Conservation (phyloP, 306 rosid species). For the Datisca glomerata region DNA sequence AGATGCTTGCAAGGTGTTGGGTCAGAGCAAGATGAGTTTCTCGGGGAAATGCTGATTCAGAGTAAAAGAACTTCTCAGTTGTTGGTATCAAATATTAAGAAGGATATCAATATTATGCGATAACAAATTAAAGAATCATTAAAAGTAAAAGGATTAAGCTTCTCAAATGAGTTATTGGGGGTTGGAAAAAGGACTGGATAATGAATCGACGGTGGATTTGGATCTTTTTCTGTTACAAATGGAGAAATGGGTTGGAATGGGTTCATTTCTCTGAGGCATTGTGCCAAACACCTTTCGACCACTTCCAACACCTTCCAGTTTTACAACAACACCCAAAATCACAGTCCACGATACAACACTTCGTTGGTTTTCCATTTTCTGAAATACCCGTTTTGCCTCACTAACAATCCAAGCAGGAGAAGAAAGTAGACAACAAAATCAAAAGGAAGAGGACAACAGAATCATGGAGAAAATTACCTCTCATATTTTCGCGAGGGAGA, state of each 20-base stretch:
- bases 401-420: too few relatives aligned
- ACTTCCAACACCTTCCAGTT: constrained; percentile 43
- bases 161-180: too few relatives aligned
- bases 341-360: constrained; percentile 75
- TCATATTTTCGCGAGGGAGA: too few relatives aligned
- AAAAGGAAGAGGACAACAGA: too few relatives aligned
- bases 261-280: constrained; percentile 51
- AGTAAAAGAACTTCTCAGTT: constrained; percentile 14
- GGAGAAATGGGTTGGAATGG: background rate
- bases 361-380: constrained; percentile 29
- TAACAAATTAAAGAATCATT: background rate
- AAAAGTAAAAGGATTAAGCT: background rate
- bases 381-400: constrained; percentile 42
- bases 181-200: too few relatives aligned
- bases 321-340: constrained; percentile 48
- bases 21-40: constrained; percentile 50
- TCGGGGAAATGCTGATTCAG: constrained; percentile 29
- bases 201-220: background rate
- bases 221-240: background rate
- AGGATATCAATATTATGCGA: background rate
- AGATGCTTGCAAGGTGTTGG: constrained; percentile 75
- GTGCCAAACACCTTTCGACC: constrained; percentile 47
- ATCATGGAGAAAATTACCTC: too few relatives aligned
- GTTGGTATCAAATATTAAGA: constrained; percentile 10
- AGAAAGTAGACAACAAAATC: too few relatives aligned